Evolutionary conservation across 2,329 filamentous ascomycete species (phyloP).

Genomic region (Beauveria australis): DNA sequence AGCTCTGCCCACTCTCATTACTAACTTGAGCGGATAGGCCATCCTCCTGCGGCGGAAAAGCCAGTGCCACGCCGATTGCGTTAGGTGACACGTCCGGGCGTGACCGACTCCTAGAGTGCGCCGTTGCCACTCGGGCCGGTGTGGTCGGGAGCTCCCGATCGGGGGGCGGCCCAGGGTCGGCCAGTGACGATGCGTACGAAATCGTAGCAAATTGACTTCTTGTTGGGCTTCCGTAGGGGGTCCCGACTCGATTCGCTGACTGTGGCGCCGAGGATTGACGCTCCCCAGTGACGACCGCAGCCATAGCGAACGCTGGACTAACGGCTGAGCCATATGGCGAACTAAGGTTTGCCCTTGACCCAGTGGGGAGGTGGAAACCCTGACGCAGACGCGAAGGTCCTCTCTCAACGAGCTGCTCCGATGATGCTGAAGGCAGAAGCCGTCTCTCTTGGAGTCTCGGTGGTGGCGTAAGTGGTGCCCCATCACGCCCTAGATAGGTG

Average conservation of each 20-base stretch:
- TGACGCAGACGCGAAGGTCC: neutral
- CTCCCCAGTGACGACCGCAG: neutral
- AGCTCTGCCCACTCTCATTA: neutral
- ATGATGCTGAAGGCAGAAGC: constrained; percentile 27
- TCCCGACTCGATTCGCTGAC: neutral
- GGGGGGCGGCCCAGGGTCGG: constrained; percentile 36
- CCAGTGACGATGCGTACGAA: constrained; percentile 11
- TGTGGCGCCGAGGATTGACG: neutral
- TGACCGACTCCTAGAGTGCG: neutral
- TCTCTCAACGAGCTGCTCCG: neutral
- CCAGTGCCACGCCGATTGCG: constrained; percentile 7
- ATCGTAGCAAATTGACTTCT: constrained; percentile 1
- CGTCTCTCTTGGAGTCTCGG: constrained; percentile 39
- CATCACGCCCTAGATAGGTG: constrained; percentile 18
- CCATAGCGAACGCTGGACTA: neutral
- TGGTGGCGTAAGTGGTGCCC: constrained; percentile 33
- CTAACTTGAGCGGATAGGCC: neutral
- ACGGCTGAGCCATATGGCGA: neutral
- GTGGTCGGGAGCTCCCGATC: constrained; percentile 32
- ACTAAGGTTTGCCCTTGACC: neutral
- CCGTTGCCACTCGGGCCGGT: constrained; percentile 14
- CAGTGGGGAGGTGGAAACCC: neutral
- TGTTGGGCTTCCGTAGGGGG: neutral
- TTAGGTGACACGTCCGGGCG: neutral
- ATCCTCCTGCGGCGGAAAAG: neutral